phyloP scores from a whole-genome alignment of 768 basidiomycete genomes.

The Hydnomerulius pinastri region DNA sequence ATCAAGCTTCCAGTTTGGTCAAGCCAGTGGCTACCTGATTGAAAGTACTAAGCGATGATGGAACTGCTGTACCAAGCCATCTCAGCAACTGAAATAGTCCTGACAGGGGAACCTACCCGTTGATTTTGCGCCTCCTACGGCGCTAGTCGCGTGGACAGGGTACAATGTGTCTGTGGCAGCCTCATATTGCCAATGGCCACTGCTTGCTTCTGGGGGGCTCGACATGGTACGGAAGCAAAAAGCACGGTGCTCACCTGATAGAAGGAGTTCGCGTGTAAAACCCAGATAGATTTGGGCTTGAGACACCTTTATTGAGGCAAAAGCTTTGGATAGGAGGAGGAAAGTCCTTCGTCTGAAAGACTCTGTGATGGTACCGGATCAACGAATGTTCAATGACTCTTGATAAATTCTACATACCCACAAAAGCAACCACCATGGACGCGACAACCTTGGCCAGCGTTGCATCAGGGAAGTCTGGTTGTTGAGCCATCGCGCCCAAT shows the following conservation, averaged over 20 bases:
- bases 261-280: conserved; percentile 34
- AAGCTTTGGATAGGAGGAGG: conserved; percentile 59
- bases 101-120: conserved; percentile 3
- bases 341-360: conserved; percentile 61
- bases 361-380: conserved; percentile 38
- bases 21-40: conserved; percentile 55
- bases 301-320: conserved; percentile 56
- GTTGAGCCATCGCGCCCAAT: conserved; percentile 43
- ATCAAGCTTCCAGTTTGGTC: conserved; percentile 43
- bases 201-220: conserved; percentile 39
- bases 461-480: conserved; percentile 46
- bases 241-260: conserved; percentile 27
- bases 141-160: conserved; percentile 28
- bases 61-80: conserved; percentile 15
- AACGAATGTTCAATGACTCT: neutral
- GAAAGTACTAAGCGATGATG: conserved; percentile 52
- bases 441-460: conserved; percentile 48
- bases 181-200: conserved; percentile 55
- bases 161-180: conserved; percentile 44
- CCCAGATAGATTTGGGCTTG: conserved; percentile 63
- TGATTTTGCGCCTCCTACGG: conserved; percentile 5
- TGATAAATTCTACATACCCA: conserved; percentile 43
- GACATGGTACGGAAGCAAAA: neutral
- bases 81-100: conserved; percentile 11
- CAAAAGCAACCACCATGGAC: conserved; percentile 47